Base-by-base conservation (phyloP, 176 grass and related monocot species). In the Calamus simplicifolius region DNA sequence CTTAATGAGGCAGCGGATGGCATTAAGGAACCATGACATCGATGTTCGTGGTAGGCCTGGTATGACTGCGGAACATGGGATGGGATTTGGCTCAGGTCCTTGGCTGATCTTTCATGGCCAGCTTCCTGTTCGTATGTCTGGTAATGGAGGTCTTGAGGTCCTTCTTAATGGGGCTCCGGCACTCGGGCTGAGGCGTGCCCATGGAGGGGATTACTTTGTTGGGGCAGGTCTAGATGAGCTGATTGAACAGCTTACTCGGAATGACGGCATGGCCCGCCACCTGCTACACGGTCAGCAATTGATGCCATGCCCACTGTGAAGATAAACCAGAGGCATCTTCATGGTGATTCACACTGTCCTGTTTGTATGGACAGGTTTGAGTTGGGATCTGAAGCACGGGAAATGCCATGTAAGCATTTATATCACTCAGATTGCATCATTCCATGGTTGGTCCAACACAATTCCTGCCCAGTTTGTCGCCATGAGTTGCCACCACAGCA, bases 391-490 rank as follows among this genome's bases (percentile, higher is more conserved):
- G 81, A 92, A 66, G 93, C 66, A 50, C 10, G 87, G 52, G 87
- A 98, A 75, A 98, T 92, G 84, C 87, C 93, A 4, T 92, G 93
- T 68, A 92, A 88, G 73, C 93, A 98, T 76, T 54, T 98, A 48
- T 98, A 92, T 51, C 93, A 98, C 27, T 48, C 75, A 3, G 79
- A 85, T 51, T 98, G 93, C 82, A 88, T 98, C 50, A 57, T 98
- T 6, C 93, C 93, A 6, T 98, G 87, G 93, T 31, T 98, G 62
- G 62, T 85, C 54, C 84, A 80, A 66, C 93, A 92, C 63, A 98
- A 98, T 59, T 98, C 93, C 30, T 98, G 93, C 57, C 93, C 93
- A 0, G 81, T 98, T 56, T 98, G 93, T 73, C 81, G 87, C 58
- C 77, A 83, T 69, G 75, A 86, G 7, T 68, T 98, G 75, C 79